Conservation (phyloP, 169 alveolate species). For the Plasmodium malariae region DNA sequence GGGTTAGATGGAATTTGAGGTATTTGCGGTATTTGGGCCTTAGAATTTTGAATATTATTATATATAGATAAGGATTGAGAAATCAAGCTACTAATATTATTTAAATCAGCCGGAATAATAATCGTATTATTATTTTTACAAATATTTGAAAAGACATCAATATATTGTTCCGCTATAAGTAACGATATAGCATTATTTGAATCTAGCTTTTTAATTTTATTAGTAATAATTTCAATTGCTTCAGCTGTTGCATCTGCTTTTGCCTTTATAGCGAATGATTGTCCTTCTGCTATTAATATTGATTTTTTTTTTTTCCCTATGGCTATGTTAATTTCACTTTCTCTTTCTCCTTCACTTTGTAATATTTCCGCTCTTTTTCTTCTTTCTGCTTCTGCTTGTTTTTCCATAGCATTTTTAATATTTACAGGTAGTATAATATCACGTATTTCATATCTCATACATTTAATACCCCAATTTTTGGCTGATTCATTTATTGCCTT, state of each 20-base stretch:
- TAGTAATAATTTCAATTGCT: constrained; percentile 83
- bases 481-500: constrained; percentile 93
- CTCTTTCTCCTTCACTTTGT: constrained; percentile 94
- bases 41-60: constrained; percentile 74
- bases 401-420: constrained; percentile 95
- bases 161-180: constrained; percentile 89
- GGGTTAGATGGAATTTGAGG: constrained; percentile 9
- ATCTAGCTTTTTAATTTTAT: constrained; percentile 84
- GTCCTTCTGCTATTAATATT: constrained; percentile 94
- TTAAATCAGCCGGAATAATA: constrained; percentile 87
- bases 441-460: constrained; percentile 95
- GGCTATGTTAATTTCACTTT: constrained; percentile 94
- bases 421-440: constrained; percentile 95
- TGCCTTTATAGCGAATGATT: constrained; percentile 87
- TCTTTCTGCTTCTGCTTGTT: constrained; percentile 96
- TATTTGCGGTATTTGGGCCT: background rate
- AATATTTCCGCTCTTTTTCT: constrained; percentile 94
- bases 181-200: constrained; percentile 85
- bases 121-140: constrained; percentile 89
- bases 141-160: constrained; percentile 87
- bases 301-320: constrained; percentile 91
- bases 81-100: constrained; percentile 82
- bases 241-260: constrained; percentile 91
- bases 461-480: constrained; percentile 95
- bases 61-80: constrained; percentile 84